These are phyloP conservation scores for Colletotrichum endophyticum DNA, from an alignment of 2,329 filamentous ascomycete genomes.

Conservation along the genomic window DNA sequence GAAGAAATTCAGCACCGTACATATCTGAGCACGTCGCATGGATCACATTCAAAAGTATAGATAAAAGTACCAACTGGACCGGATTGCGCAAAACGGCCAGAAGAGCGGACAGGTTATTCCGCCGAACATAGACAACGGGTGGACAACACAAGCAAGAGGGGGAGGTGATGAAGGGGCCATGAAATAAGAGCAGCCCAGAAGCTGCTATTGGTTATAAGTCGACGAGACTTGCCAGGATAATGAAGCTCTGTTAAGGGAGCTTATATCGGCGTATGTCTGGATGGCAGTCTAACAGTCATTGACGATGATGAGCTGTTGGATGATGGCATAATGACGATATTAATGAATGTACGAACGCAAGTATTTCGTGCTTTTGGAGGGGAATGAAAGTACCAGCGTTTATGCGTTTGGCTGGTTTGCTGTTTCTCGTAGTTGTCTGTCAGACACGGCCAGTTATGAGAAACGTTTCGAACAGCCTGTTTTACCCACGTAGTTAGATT, in stretches of 20 bases:
- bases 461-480: slow-evolving; percentile 4
- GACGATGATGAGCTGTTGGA: slow-evolving; percentile 9
- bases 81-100: slow-evolving; percentile 7
- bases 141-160: neutral
- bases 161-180: neutral
- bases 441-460: neutral
- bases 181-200: neutral
- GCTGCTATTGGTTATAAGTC: neutral
- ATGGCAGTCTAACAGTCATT: slow-evolving; percentile 6
- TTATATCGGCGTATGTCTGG: slow-evolving; percentile 17
- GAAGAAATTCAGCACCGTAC: neutral
- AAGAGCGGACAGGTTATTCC: neutral
- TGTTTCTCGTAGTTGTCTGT: neutral
- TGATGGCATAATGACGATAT: slow-evolving; percentile 21
- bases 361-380: slow-evolving; percentile 13
- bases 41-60: slow-evolving; percentile 8
- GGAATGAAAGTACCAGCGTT: neutral
- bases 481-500: slow-evolving; percentile 11
- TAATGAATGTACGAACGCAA: slow-evolving; percentile 21
- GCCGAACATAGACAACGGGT: neutral
- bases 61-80: slow-evolving; percentile 7
- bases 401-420: neutral
- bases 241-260: neutral
- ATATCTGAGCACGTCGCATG: neutral
- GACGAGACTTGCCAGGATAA: neutral